Percentiles rank a stretch among this genome's conserved stretches.
phyloP scores from a whole-genome alignment of 2,329 filamentous ascomycete species.

The Alternaria gaisen region DNA sequence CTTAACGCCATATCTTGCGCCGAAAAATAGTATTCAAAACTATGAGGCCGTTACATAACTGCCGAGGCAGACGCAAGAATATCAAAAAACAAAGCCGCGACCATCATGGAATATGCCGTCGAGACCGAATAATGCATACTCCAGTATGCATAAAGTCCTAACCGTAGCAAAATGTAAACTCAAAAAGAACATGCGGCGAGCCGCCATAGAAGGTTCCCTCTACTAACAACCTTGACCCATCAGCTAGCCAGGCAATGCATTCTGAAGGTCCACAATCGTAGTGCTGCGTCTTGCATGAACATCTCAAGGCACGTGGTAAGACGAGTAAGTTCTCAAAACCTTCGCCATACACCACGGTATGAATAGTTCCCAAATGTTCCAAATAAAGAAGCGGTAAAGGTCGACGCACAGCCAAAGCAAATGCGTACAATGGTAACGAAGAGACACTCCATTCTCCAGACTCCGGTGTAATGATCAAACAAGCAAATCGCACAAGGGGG shows the following conservation, averaged over 20 bases:
- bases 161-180: constrained; percentile 21
- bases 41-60: constrained; percentile 15
- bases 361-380: constrained; percentile 9
- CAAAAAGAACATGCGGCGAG: constrained; percentile 23
- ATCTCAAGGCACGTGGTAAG: background rate
- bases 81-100: constrained; percentile 26
- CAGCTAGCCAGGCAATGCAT: constrained; percentile 36
- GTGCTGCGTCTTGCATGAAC: background rate
- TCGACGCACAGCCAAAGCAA: constrained; percentile 8
- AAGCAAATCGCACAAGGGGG: constrained; percentile 54
- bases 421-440: constrained; percentile 16
- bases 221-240: constrained; percentile 26
- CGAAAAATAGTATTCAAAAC: constrained; percentile 13
- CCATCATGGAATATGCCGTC: constrained; percentile 33
- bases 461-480: constrained; percentile 40
- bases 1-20: constrained; percentile 22
- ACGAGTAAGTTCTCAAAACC: background rate
- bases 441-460: constrained; percentile 27
- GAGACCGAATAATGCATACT: constrained; percentile 22
- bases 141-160: constrained; percentile 19
- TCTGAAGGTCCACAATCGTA: constrained; percentile 19
- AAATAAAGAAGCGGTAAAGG: background rate
- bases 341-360: constrained; percentile 17
- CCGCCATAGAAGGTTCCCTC: constrained; percentile 35
- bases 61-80: constrained; percentile 24